Base-by-base conservation (phyloP, 2,329 filamentous ascomycete species). In the Scopulariopsis brevicaulis region DNA sequence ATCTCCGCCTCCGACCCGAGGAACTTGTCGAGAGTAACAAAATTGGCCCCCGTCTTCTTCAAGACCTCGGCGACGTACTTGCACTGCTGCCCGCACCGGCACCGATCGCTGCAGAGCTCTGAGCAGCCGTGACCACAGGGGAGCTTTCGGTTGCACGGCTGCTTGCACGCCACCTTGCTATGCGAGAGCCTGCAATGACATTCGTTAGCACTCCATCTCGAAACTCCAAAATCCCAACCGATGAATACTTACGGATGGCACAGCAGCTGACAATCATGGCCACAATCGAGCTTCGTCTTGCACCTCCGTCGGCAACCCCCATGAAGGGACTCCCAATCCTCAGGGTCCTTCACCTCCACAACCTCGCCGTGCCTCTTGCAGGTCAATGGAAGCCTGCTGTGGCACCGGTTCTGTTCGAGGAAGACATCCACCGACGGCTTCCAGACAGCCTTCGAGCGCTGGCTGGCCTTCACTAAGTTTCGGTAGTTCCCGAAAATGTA, bases 401-500 rank as follows among this genome's bases (percentile, higher is more conserved):
- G 82, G 82, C 86, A 4, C 81, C 73, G 1, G 66, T 67, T 60
- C 24, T 57, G 25, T 7, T 64, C 66, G 28, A 43, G 12, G 12
- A 55, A 1, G 40, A 61, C 22, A 25, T 54, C 18, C 14, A 40
- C 43, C 1, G 59, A 35, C n/a, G 51, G 34, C 20, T 46, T 35
- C 78, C 76, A 81, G 28, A 70, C 69, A 11, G 62, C 35, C 24
- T 54, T 58, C 0, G 75, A 74, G 12, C 75, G 77, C 0, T 68
- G 63, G 15, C 68, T 66, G 1, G 76, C 77, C 0, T 81, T 63
- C 7, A 82, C 62, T 0, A 82, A 62, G 40, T 79, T 81, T 10
- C 77, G 64, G 14, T 80, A 80, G 64, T 96, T 90, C 1, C 91
- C 92, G 66, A 96, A 96, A 46, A 96, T 77, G 69, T 92, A 96